Conservation (phyloP, 2,329 filamentous ascomycete species). For the Trichoderma sp. region DNA sequence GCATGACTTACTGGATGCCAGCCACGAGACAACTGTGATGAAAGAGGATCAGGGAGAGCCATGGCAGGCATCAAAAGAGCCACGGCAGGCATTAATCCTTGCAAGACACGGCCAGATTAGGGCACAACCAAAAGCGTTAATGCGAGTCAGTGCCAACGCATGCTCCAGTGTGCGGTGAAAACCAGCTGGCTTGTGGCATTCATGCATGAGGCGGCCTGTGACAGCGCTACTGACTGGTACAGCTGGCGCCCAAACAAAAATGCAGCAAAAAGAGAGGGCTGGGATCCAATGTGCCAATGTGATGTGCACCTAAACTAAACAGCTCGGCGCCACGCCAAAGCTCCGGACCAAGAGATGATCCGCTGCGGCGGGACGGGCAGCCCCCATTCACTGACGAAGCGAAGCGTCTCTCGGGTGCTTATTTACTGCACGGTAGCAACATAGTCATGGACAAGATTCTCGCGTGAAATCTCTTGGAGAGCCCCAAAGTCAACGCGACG, state of each 20-base stretch:
- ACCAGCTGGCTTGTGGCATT: conserved; percentile 11
- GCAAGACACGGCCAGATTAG: background rate
- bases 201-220: conserved; percentile 17
- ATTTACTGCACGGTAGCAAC: conserved; percentile 11
- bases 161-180: conserved; percentile 8
- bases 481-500: background rate
- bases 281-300: background rate
- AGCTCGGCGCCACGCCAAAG: background rate
- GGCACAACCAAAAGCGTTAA: background rate
- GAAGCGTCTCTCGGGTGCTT: conserved; percentile 17
- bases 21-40: background rate
- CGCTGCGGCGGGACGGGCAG: conserved; percentile 20
- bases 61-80: background rate
- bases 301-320: background rate
- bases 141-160: conserved; percentile 19
- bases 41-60: background rate
- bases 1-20: conserved; percentile 8
- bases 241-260: conserved; percentile 11
- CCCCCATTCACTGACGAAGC: conserved; percentile 14
- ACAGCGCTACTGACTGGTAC: background rate
- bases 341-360: conserved; percentile 24
- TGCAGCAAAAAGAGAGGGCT: background rate
- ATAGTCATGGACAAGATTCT: background rate
- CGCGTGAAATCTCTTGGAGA: conserved; percentile 7
- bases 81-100: background rate